Percentiles rank a stretch among this genome's conserved stretches.
Evolutionary conservation across 768 basidiomycete species (phyloP).

Genomic region (Pseudohyphozyma bogoriensis): DNA sequence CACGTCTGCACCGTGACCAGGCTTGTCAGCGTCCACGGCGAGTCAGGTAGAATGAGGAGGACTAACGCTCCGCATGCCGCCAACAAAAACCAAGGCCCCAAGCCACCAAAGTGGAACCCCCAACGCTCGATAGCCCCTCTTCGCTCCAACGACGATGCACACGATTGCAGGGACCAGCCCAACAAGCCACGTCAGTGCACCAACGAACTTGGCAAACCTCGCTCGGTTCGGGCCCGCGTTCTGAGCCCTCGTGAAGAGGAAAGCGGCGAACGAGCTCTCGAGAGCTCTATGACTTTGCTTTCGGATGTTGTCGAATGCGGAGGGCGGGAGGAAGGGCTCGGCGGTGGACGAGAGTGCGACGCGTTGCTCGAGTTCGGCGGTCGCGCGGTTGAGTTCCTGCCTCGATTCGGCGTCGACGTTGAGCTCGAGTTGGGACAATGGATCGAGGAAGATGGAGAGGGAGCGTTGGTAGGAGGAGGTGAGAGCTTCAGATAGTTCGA

Average conservation of each 20-base stretch:
- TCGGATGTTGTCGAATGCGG: conserved; percentile 12
- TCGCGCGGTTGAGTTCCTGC: conserved; percentile 14
- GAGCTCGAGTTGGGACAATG: conserved; percentile 16
- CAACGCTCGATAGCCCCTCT: conserved; percentile 12
- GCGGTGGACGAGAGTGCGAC: neutral
- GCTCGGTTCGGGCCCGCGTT: conserved; percentile 25
- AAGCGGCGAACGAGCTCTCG: conserved; percentile 15
- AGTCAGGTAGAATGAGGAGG: neutral
- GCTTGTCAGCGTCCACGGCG: too few species aligned
- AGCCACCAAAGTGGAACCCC: conserved; percentile 26
- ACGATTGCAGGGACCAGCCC: conserved; percentile 23
- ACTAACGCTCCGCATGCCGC: neutral
- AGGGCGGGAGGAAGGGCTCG: conserved; percentile 19
- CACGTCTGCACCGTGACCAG: conserved; percentile 12
- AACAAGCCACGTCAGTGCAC: conserved; percentile 7
- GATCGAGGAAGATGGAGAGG: conserved; percentile 16
- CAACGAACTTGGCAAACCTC: conserved; percentile 24
- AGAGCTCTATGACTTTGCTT: conserved; percentile 9
- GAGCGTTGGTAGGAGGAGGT: conserved; percentile 16
- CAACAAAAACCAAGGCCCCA: conserved; percentile 8
- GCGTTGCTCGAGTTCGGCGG: neutral
- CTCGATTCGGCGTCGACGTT: conserved; percentile 21
- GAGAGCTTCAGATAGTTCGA: conserved; percentile 1
- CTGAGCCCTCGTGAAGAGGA: conserved; percentile 14
- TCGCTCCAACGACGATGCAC: conserved; percentile 7